Evolutionary conservation across 768 basidiomycete genomes (phyloP), one percentile per base, ranked within the genome.

Genomic region (Strobilomyces dryophilus): DNA sequence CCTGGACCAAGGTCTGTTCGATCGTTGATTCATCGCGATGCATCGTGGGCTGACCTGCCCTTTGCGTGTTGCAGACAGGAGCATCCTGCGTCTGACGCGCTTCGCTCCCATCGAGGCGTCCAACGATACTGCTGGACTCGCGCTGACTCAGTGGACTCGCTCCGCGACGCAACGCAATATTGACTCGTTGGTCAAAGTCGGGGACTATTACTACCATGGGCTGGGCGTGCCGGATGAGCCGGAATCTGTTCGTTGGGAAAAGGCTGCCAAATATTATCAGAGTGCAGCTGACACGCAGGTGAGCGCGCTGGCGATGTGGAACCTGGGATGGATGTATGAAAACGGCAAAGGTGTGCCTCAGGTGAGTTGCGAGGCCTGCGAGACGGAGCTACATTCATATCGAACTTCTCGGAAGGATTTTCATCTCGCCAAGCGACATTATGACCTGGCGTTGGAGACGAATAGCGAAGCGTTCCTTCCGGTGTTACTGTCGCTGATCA

Each of bases 281-380:
- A 88, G 90, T 29, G 97, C 97, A 4, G 92, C 91, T 2, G 92
- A 94, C 58, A 95, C 92, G 2, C 91, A 95, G 55, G 61, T 88
- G 61, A 97, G 93, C 60, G 93, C 97, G 1, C 76, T 98, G 57
- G 94, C 97, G 1, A 92, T 97, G 85, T 98, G 93, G 93, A 97
- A 98, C 64, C 73, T 98, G 11, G 97, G 95, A 2, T 98, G 92
- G 91, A 98, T 98, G 97, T 98, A 98, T 68, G 95, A 98, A 73
- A 92, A 93, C 61, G 97, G 97, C 0, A 68, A 90, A 20, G 97
- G 97, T 3, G 91, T 98, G 0, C 83, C 89, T 24, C 87, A 89
- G 78, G 92, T 90, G 56, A 57, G 74, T 56, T 44, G 29, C 7
- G 42, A 29, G 11, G 29, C 9, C 40, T 3, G 39, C 21, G 41